Conservation (phyloP, 352 stramenopile genomes). For the Pythium scleroteichum region DNA sequence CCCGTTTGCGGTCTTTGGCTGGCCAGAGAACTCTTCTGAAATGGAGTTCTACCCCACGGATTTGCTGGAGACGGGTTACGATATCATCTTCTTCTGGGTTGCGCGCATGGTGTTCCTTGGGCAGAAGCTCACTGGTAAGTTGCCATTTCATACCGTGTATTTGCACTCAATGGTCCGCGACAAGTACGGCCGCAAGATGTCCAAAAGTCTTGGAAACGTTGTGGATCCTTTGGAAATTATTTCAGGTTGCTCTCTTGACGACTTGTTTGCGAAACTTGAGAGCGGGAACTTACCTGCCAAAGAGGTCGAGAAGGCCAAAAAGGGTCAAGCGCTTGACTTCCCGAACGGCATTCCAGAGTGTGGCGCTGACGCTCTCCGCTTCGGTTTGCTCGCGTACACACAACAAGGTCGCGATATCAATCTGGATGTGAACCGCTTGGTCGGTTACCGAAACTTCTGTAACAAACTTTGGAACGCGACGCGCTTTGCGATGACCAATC, state of each 20-base stretch:
- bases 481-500: slow-evolving; percentile 97
- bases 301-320: slow-evolving; percentile 98
- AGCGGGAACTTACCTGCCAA: slow-evolving; percentile 96
- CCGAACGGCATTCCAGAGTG: slow-evolving; percentile 99
- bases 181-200: slow-evolving; percentile 99
- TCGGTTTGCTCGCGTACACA: slow-evolving; percentile 97
- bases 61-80: slow-evolving; percentile 98
- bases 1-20: slow-evolving; percentile 89
- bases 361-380: slow-evolving; percentile 97
- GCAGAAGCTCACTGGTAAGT: slow-evolving; percentile 95
- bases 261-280: slow-evolving; percentile 95
- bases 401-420: slow-evolving; percentile 97
- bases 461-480: slow-evolving; percentile 99
- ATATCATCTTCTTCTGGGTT: slow-evolving; percentile 99
- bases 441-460: slow-evolving; percentile 99
- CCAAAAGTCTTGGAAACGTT: slow-evolving; percentile 99
- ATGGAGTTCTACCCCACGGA: slow-evolving; percentile 96
- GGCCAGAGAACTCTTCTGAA: slow-evolving; percentile 62
- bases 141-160: slow-evolving; percentile 97
- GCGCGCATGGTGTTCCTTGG: slow-evolving; percentile 97
- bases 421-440: slow-evolving; percentile 98
- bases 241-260: slow-evolving; percentile 93
- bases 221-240: slow-evolving; percentile 98
- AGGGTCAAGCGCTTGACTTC: slow-evolving; percentile 97
- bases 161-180: slow-evolving; percentile 98